Evolutionary conservation across 2,329 filamentous ascomycete species (phyloP).

Genomic region (Leptosphaerulina australis): DNA sequence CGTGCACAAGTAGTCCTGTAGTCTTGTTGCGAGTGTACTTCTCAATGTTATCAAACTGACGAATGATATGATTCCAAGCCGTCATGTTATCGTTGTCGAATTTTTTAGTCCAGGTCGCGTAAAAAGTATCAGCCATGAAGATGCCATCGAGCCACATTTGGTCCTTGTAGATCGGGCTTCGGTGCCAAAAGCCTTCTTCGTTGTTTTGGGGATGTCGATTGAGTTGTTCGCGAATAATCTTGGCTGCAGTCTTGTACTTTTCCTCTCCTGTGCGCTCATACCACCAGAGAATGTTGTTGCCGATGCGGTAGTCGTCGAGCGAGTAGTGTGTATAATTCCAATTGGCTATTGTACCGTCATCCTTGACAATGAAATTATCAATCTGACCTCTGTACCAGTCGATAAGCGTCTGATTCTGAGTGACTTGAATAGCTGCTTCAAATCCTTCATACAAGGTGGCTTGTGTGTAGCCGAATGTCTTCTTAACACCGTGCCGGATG

Average conservation of each 20-base stretch:
- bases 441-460: conserved; percentile 50
- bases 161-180: conserved; percentile 51
- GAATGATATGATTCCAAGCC: conserved; percentile 48
- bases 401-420: conserved; percentile 50
- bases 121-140: conserved; percentile 42
- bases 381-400: conserved; percentile 53
- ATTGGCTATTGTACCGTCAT: conserved; percentile 52
- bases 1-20: conserved; percentile 27
- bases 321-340: conserved; percentile 56
- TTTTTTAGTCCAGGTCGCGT: conserved; percentile 35
- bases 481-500: conserved; percentile 5
- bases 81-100: conserved; percentile 38
- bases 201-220: conserved; percentile 55
- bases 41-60: conserved; percentile 31
- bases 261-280: conserved; percentile 45
- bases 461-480: conserved; percentile 11
- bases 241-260: conserved; percentile 56
- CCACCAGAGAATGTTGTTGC: conserved; percentile 54
- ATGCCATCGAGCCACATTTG: conserved; percentile 63
- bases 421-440: conserved; percentile 52
- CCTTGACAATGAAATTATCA: conserved; percentile 48
- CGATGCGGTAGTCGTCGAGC: conserved; percentile 56
- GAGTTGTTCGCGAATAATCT: conserved; percentile 52
- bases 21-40: conserved; percentile 26
- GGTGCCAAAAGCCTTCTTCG: conserved; percentile 60